Evolutionary conservation across 2,329 filamentous ascomycete genomes (phyloP), one percentile per base, ranked within the genome.

Genomic region (Arthrobotrys sphaeroides): DNA sequence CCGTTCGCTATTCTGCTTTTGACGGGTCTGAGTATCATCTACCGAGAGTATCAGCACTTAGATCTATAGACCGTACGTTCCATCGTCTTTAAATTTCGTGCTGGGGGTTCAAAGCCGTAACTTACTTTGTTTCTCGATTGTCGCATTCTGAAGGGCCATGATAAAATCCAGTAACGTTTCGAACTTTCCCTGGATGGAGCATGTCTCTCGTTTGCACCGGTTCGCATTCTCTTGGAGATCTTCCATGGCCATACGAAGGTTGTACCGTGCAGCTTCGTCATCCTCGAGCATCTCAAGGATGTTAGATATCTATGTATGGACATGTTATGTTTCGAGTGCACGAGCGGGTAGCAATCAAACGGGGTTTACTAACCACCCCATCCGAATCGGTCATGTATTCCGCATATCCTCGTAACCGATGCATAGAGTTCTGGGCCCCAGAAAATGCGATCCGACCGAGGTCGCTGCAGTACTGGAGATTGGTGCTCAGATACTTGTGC

Each of bases 201-300:
- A 33, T 7, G 42, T 57, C 33, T 69, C 65, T n/a, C 18, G n/a
- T 22, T 60, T 61, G 28, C 65, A 69, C 31, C 53, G 45, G 16
- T 69, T 22, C 4, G 65, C 65, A 42, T 69, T 69, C 16, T 69
- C 65, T 60, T 51, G 65, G 9, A 69, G 65, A 36, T 69, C 42
- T 40, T 69, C 65, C 65, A 69, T 69, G 5, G 65, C 65, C 1
- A 42, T 51, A 1, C 65, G 65, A 22, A 69, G 65, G 18, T 69
- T 57, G 18, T 69, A 69, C 13, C 65, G 51, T 1, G 53, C 65
- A 16, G 65, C 65, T 2, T 60, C 65, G n/a, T 69, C 53, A 51
- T 69, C 65, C 18, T 69, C 42, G 5, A 69, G 65, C 65, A 69
- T 69, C 12, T 69, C 65, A n/a, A 69, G 65, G 16, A 69, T 69